Conservation (phyloP, 108 stramenopile genomes). For the Nitzschia sp. region DNA sequence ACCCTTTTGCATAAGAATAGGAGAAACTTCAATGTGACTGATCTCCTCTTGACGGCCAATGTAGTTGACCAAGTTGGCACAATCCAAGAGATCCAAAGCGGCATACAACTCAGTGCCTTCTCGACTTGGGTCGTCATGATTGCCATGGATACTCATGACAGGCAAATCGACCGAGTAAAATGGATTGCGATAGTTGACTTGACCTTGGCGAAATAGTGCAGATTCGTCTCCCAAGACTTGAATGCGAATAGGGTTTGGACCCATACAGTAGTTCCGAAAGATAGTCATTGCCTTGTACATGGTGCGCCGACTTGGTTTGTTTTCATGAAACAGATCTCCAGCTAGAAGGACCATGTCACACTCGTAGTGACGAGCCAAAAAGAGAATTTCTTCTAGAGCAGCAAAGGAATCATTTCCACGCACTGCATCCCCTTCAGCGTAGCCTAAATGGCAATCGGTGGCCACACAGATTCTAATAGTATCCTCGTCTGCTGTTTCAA, state of each 20-base stretch:
- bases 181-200: conserved; percentile 92
- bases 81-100: conserved; percentile 87
- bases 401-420: conserved; percentile 91
- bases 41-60: conserved; percentile 91
- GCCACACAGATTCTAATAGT: conserved; percentile 87
- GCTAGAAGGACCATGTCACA: conserved; percentile 90
- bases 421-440: conserved; percentile 87
- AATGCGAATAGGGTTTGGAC: conserved; percentile 78
- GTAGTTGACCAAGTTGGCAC: conserved; percentile 93
- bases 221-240: conserved; percentile 52
- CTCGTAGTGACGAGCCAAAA: conserved; percentile 56
- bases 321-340: conserved; percentile 98
- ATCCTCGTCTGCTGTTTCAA: conserved; percentile 46
- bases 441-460: conserved; percentile 98
- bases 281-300: conserved; percentile 90
- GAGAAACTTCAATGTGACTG: conserved; percentile 82
- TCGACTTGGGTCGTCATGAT: conserved; percentile 96
- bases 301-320: conserved; percentile 90
- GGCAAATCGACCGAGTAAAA: conserved; percentile 88
- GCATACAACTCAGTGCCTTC: conserved; percentile 80
- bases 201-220: conserved; percentile 30
- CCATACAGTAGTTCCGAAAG: conserved; percentile 89
- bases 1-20: conserved; percentile 92
- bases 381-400: conserved; percentile 93
- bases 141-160: conserved; percentile 97